Conservation (phyloP, 2,329 filamentous ascomycete species). For the Fonsecaea pedrosoi region DNA sequence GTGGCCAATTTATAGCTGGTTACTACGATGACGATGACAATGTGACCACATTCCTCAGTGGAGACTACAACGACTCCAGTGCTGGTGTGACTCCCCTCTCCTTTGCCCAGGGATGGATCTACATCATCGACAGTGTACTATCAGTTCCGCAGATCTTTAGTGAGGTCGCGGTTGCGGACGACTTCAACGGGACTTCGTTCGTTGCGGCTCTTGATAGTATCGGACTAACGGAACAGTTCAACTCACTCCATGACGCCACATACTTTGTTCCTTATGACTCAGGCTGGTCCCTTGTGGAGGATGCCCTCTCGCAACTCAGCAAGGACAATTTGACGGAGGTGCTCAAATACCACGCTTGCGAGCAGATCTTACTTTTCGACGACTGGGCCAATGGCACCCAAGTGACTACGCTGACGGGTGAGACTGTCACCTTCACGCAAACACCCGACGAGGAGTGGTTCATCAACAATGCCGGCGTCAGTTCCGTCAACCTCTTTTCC, state of each 20-base stretch:
- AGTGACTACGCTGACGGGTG: slow-evolving; percentile 24
- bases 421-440: slow-evolving; percentile 17
- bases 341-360: slow-evolving; percentile 25
- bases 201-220: slow-evolving; percentile 21
- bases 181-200: slow-evolving; percentile 29
- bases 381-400: slow-evolving; percentile 19
- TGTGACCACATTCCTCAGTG: slow-evolving; percentile 16
- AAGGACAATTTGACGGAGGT: slow-evolving; percentile 20
- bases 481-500: slow-evolving; percentile 16
- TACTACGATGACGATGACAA: slow-evolving; percentile 26
- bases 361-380: slow-evolving; percentile 12
- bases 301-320: slow-evolving; percentile 21
- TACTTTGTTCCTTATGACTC: slow-evolving; percentile 22
- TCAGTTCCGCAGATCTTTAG: slow-evolving; percentile 11
- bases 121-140: slow-evolving; percentile 20
- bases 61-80: slow-evolving; percentile 10
- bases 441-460: slow-evolving; percentile 22
- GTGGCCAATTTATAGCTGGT: slow-evolving; percentile 20
- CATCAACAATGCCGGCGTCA: slow-evolving; percentile 25
- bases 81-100: slow-evolving; percentile 6
- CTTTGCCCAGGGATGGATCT: slow-evolving; percentile 23
- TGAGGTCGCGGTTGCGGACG: slow-evolving; percentile 6
- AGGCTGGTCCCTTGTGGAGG: slow-evolving; percentile 16
- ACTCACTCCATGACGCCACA: slow-evolving; percentile 23
- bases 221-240: slow-evolving; percentile 21